A percentile compares a stretch with the other conserved stretches of the same genome.
These are phyloP conservation scores for Gossypium schwendimanii DNA, from an alignment of 441 rosid species.

Conservation along the genomic window DNA sequence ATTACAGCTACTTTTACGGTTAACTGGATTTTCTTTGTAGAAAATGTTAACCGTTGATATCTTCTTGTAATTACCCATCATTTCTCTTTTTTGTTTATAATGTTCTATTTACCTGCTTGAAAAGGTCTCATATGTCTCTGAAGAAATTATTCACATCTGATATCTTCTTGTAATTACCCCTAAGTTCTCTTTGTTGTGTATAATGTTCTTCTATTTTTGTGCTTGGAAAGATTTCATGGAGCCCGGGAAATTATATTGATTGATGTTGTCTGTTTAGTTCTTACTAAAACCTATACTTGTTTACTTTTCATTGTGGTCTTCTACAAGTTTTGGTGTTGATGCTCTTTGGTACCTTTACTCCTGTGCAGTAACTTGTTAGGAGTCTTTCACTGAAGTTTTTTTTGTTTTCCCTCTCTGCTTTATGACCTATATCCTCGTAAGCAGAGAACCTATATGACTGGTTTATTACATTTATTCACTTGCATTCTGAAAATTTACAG, in stretches of 20 bases:
- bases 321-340: not conserved
- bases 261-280: not conserved
- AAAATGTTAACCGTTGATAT: not conserved
- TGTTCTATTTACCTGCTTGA: not conserved
- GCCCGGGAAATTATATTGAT: not conserved
- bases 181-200: not conserved
- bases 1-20: not conserved
- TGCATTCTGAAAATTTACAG: slow-evolving; percentile 15
- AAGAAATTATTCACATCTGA: not conserved
- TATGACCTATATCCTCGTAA: not conserved
- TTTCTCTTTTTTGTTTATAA: not conserved
- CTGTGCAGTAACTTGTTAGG: not conserved
- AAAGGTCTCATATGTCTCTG: not conserved
- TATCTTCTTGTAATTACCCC: not conserved
- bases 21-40: not conserved
- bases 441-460: not conserved
- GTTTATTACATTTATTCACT: not conserved
- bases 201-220: not conserved
- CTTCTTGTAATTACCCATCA: not conserved
- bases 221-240: not conserved
- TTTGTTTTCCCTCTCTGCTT: not conserved
- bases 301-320: not conserved
- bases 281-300: not conserved
- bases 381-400: not conserved
- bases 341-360: not conserved